Base-by-base conservation (phyloP, 306 rosid genomes). In the Hippophae gyantsensis region DNA sequence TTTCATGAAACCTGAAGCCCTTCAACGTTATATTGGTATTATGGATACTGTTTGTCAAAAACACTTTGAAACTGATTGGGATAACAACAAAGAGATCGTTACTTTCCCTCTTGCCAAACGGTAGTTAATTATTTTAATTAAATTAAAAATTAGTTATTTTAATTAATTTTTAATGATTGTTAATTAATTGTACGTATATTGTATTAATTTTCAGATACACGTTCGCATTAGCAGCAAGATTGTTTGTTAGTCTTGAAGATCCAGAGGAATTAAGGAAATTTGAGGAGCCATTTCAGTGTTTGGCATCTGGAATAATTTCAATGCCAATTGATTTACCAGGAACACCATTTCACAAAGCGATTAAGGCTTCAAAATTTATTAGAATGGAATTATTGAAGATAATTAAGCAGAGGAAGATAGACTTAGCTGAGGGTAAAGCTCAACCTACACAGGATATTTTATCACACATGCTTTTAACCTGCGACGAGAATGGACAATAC, bases 1-100 rank as follows among this genome's bases (percentile, higher is more conserved):
- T 57, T 88, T 92, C 61, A 67, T 88, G 12, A 88, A 88, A 53
- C 93, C 96, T 0, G 89, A 92, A 54, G 95, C 99, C 55, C 74
- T 92, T 2, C 99, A 80, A 7, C 69, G 93, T 5, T 85, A 92
- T 57, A 78, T 87, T 14, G 81, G 83, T 1, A 57, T 81, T 50
- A 92, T 92, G 99, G 99, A 87, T 42, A 3, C 55, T 6, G 64
- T 85, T 0, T 96, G 93, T 2, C 84, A 72, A 3, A 57, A 64
- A 0, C 92, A 88, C 63, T 92, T 92, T 27, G 67, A 57, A 2
- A 42, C 75, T 6, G 71, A 58, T 4, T 92, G 99, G 99, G 93
- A 92, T 8, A 75, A 80, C 57, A 69, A 65, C 5, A 55, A 67
- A 0, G 57, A 83, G 50, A 81, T 92, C 60, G 71, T 63, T 10